Evolutionary conservation across 257 asterid genomes (phyloP).

Genomic region (Scutellaria galericulata): DNA sequence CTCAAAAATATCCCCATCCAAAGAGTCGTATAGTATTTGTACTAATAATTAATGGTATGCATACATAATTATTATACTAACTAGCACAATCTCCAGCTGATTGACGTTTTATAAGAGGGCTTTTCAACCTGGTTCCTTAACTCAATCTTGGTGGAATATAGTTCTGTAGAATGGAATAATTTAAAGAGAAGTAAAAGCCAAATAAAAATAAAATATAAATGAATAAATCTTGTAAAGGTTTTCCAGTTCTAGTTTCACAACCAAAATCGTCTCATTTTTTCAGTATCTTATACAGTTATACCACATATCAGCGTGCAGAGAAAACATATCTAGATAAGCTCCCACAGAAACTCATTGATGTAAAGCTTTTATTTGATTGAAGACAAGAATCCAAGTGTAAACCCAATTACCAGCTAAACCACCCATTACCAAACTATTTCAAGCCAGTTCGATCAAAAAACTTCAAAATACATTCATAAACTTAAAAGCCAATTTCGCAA

Average conservation of each 20-base stretch:
- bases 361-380: background rate
- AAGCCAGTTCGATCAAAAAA: background rate
- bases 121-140: background rate
- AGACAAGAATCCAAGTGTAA: background rate
- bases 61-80: no score
- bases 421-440: background rate
- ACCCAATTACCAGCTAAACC: slow-evolving; percentile 19
- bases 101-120: no score
- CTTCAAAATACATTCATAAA: slow-evolving; percentile 28
- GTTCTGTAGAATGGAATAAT: background rate
- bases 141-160: background rate
- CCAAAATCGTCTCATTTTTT: background rate
- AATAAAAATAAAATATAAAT: background rate
- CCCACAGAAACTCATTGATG: background rate
- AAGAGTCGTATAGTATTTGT: no score
- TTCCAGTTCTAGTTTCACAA: slow-evolving; percentile 6
- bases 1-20: background rate
- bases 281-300: background rate
- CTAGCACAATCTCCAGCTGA: no score
- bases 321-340: slow-evolving; percentile 10
- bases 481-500: background rate
- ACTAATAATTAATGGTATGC: no score
- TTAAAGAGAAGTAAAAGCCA: background rate
- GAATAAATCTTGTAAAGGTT: background rate
- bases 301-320: slow-evolving; percentile 12